Conservation (phyloP, 176 grass and related monocot species). For the Urochloa ruziziensis region DNA sequence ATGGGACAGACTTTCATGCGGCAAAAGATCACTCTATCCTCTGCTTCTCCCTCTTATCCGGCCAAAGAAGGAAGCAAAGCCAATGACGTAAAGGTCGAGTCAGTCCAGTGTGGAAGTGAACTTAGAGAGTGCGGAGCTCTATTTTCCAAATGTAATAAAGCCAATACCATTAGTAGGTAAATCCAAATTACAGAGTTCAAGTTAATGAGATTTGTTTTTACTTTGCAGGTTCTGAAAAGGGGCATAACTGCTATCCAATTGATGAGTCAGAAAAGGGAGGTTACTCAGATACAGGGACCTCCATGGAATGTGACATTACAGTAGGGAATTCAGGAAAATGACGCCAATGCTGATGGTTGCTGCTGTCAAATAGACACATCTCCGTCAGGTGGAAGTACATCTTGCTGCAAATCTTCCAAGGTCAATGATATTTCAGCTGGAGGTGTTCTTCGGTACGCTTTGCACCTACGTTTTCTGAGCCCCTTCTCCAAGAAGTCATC, state of each 20-base stretch:
- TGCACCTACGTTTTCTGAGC: constrained; percentile 89
- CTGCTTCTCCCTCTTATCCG: constrained; percentile 53
- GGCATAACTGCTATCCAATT: constrained; percentile 7
- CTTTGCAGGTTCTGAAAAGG: constrained; percentile 46
- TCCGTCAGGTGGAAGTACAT: constrained; percentile 30
- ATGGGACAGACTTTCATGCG: constrained; percentile 94
- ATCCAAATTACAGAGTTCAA: constrained; percentile 21
- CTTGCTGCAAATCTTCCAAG: constrained; percentile 47
- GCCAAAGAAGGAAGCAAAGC: constrained; percentile 53
- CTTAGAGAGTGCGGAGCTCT: constrained; percentile 58
- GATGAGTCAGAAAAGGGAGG: constrained; percentile 23
- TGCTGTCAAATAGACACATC: constrained; percentile 37
- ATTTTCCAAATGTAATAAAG: constrained; percentile 72
- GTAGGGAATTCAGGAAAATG: constrained; percentile 27
- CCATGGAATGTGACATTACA: constrained; percentile 28
- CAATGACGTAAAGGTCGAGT: constrained; percentile 46
- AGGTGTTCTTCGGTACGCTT: constrained; percentile 82
- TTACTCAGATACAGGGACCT: constrained; percentile 13
- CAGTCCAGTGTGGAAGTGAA: constrained; percentile 57
- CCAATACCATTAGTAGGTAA: constrained; percentile 35
- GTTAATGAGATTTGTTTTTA: constrained; percentile 21
- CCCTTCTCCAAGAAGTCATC: constrained; percentile 56
- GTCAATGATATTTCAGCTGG: constrained; percentile 60
- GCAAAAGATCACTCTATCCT: constrained; percentile 79
- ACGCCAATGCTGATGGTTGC: constrained; percentile 19